Percentiles rank a stretch among this genome's conserved stretches.
Conservation (phyloP, 768 basidiomycete species). For the Lyophyllum semitale region DNA sequence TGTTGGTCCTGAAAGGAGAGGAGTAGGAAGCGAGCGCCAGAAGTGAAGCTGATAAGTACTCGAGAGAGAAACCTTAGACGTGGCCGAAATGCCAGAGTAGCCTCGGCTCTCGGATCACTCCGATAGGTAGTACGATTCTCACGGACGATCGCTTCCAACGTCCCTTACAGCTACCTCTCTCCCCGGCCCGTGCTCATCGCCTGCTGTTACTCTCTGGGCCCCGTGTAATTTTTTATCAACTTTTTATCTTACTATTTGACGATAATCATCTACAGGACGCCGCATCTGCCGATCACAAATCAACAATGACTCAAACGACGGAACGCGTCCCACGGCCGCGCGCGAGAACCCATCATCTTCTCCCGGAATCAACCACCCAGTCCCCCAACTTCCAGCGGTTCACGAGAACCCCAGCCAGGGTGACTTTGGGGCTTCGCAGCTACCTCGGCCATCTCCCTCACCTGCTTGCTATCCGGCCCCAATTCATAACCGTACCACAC, state of each 20-base stretch:
- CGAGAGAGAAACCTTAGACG: constrained; percentile 14
- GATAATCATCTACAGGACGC: no score
- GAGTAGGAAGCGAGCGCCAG: constrained; percentile 15
- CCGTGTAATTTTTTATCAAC: no score
- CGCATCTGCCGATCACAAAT: no score
- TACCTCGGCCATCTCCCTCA: constrained; percentile 36
- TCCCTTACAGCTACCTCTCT: not conserved
- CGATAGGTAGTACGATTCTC: constrained; percentile 15
- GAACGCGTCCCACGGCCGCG: constrained; percentile 8
- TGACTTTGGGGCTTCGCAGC: constrained; percentile 41
- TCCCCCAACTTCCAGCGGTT: constrained; percentile 34
- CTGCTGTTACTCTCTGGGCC: not conserved
- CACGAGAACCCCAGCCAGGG: constrained; percentile 49
- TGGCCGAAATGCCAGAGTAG: no score
- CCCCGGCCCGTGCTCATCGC: constrained; percentile 6
- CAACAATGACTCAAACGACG: constrained; percentile 1
- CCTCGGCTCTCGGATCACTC: constrained; percentile 21
- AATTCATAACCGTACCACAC: constrained; percentile 61
- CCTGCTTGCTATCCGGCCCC: constrained; percentile 54
- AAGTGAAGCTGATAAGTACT: constrained; percentile 12
- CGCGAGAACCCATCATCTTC: not conserved
- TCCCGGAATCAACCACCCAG: constrained; percentile 18
- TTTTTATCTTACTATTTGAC: no score
- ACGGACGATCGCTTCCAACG: constrained; percentile 6
- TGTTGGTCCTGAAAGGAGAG: constrained; percentile 3